Percentiles rank a stretch among this genome's conserved stretches.
Conservation (phyloP, 2,329 filamentous ascomycete genomes). For the Domatiomyces catenatus region DNA sequence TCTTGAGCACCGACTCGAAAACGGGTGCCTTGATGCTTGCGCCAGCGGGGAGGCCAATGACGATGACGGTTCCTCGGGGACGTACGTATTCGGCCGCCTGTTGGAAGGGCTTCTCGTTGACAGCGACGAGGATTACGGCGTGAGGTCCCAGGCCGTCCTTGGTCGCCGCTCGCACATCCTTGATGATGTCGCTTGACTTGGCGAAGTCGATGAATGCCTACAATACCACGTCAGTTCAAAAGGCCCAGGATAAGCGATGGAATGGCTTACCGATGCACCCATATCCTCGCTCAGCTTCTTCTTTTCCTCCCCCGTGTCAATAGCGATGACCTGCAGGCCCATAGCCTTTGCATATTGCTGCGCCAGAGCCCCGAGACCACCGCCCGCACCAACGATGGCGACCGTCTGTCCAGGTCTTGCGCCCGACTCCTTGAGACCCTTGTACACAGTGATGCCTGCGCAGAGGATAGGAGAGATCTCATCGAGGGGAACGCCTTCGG, state of each 20-base stretch:
- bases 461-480: conserved; percentile 67
- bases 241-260: neutral
- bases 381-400: conserved; percentile 74
- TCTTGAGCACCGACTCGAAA: conserved; percentile 74
- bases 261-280: conserved; percentile 40
- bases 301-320: conserved; percentile 76
- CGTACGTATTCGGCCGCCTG: conserved; percentile 82
- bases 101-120: conserved; percentile 84
- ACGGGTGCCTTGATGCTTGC: conserved; percentile 71
- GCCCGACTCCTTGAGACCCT: conserved; percentile 73
- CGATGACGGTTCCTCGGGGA: conserved; percentile 65
- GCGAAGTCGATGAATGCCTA: conserved; percentile 64
- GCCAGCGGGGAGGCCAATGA: conserved; percentile 72
- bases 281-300: conserved; percentile 48
- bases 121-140: conserved; percentile 73
- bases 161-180: conserved; percentile 69
- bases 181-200: conserved; percentile 59
- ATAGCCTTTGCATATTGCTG: conserved; percentile 84
- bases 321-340: conserved; percentile 65
- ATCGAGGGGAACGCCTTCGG: conserved; percentile 61
- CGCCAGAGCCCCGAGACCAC: conserved; percentile 64
- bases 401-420: conserved; percentile 60
- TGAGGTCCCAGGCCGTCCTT: conserved; percentile 70
- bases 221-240: conserved; percentile 4
- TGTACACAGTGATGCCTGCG: conserved; percentile 78